A percentile compares a stretch with the other conserved stretches of the same genome.
Evolutionary conservation across 2,329 filamentous ascomycete genomes (phyloP).

Genomic region (Chrysoporthe cubensis): DNA sequence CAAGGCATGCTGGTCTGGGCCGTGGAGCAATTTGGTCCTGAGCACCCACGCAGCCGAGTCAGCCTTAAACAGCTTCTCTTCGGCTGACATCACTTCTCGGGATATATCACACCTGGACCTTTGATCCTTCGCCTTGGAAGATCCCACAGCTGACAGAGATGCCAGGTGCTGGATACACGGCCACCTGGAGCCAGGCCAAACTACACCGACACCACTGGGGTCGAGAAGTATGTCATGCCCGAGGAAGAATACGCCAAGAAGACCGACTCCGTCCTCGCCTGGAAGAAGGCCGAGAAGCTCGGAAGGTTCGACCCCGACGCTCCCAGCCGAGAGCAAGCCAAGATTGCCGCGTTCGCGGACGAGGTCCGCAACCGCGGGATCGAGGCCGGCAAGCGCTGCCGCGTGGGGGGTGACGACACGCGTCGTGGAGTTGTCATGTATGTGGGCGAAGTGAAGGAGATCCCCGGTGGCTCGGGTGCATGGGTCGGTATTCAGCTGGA

Average conservation of each 20-base stretch:
- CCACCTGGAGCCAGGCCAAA: constrained; percentile 77
- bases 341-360: constrained; percentile 67
- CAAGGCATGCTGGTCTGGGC: not conserved
- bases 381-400: constrained; percentile 63
- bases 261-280: constrained; percentile 85
- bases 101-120: not conserved
- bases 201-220: constrained; percentile 77
- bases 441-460: constrained; percentile 75
- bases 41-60: not conserved
- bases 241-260: constrained; percentile 82
- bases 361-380: constrained; percentile 75
- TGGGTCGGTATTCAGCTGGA: constrained; percentile 80
- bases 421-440: constrained; percentile 73
- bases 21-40: not conserved
- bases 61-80: not conserved
- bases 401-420: constrained; percentile 68
- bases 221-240: constrained; percentile 92
- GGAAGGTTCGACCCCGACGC: constrained; percentile 92
- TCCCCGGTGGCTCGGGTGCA: constrained; percentile 64
- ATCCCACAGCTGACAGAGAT: not conserved
- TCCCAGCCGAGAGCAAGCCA: constrained; percentile 72
- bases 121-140: not conserved
- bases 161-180: constrained; percentile 77
- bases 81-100: not conserved
- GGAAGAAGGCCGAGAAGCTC: constrained; percentile 95